phyloP scores from a whole-genome alignment of 73 alveolate genomes.

The Paramecium bursaria region DNA sequence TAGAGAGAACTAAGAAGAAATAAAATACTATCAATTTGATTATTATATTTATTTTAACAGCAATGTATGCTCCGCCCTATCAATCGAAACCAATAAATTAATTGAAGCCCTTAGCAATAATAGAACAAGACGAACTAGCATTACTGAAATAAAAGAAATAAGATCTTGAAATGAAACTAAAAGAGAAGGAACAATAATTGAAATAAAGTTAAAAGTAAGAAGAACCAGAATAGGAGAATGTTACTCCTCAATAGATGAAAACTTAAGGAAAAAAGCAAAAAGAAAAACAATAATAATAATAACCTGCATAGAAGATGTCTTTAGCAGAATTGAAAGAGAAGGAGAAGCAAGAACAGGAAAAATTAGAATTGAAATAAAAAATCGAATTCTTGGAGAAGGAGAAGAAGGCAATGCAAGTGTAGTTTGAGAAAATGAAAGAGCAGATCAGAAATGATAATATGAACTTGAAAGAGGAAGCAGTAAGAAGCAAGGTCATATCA shows the following conservation, averaged over 20 bases:
- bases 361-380: too few species aligned
- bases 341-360: neutral
- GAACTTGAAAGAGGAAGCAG: conserved; percentile 14
- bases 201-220: neutral
- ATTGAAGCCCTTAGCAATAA: neutral
- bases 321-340: neutral
- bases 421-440: conserved; percentile 14
- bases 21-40: too few species aligned
- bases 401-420: neutral
- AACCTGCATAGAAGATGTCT: neutral
- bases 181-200: neutral
- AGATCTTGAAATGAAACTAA: neutral
- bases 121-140: neutral
- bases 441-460: conserved; percentile 18
- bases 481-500: conserved; percentile 16
- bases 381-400: neutral
- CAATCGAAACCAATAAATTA: neutral
- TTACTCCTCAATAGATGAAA: neutral
- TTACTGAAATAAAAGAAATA: neutral
- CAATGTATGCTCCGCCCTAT: too few species aligned
- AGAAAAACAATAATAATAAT: neutral
- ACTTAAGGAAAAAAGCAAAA: neutral
- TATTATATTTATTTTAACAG: too few species aligned
- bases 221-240: neutral
- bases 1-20: neutral